Conservation (phyloP, 179 eudicot species). For the Corrigiola litoralis region DNA sequence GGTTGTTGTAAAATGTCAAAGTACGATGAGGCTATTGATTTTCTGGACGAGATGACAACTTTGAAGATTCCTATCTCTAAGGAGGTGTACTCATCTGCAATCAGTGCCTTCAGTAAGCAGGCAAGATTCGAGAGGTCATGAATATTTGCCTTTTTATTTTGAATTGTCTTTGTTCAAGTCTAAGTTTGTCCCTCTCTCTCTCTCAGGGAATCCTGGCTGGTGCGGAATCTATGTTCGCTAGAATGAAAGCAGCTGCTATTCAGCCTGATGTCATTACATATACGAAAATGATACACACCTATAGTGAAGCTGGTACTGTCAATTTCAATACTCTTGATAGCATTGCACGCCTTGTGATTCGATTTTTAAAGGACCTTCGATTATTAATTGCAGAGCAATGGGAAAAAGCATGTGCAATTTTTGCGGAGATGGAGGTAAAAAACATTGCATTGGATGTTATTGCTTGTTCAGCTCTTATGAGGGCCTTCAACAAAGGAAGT, state of each 20-base stretch:
- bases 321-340: background rate
- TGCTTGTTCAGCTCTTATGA: conserved; percentile 87
- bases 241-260: conserved; percentile 62
- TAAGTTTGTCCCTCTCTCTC: background rate
- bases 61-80: conserved; percentile 59
- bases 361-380: background rate
- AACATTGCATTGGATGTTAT: conserved; percentile 66
- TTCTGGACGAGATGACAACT: conserved; percentile 63
- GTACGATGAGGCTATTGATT: conserved; percentile 62
- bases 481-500: conserved; percentile 74
- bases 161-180: conserved; percentile 8
- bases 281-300: conserved; percentile 81
- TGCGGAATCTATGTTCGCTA: conserved; percentile 62
- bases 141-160: background rate
- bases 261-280: conserved; percentile 79
- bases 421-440: conserved; percentile 77
- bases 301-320: conserved; percentile 55
- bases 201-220: conserved; percentile 69
- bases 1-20: conserved; percentile 89
- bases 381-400: conserved; percentile 49
- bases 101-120: conserved; percentile 83
- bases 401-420: conserved; percentile 62
- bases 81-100: conserved; percentile 94
- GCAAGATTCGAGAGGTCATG: conserved; percentile 48
- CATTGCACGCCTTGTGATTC: background rate